phyloP scores from a whole-genome alignment of 2,329 filamentous ascomycete species.

The Byssochlamys sp. region DNA sequence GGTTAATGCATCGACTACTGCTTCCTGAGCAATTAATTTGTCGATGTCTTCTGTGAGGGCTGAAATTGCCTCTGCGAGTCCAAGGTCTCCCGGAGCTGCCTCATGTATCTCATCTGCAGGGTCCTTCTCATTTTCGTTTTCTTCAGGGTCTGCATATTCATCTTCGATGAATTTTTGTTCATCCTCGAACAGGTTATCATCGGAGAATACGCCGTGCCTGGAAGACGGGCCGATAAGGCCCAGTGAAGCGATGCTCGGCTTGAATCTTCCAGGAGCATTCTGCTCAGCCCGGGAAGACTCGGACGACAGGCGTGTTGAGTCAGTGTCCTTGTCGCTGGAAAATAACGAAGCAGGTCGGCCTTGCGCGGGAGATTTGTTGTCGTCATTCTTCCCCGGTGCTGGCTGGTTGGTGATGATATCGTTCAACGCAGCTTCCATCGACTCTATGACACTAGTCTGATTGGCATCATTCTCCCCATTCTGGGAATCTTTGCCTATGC shows the following conservation, averaged over 20 bases:
- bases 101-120: conserved; percentile 79
- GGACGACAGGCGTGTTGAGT: conserved; percentile 53
- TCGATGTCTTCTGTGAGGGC: conserved; percentile 84
- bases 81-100: conserved; percentile 87
- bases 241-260: conserved; percentile 80
- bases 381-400: conserved; percentile 26
- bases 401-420: conserved; percentile 81
- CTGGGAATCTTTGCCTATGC: conserved; percentile 63
- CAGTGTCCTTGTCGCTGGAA: conserved; percentile 47
- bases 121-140: conserved; percentile 47
- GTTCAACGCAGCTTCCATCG: conserved; percentile 83
- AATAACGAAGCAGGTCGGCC: conserved; percentile 38
- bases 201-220: conserved; percentile 81
- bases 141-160: conserved; percentile 65
- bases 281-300: conserved; percentile 44
- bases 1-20: conserved; percentile 80
- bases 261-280: conserved; percentile 45
- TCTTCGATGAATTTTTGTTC: conserved; percentile 73
- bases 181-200: conserved; percentile 86
- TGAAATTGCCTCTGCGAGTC: conserved; percentile 83
- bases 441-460: conserved; percentile 74
- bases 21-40: conserved; percentile 74
- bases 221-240: conserved; percentile 81
- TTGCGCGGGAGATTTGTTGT: conserved; percentile 25
- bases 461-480: conserved; percentile 44